Evolutionary conservation across 2,329 filamentous ascomycete genomes (phyloP), one percentile per base, ranked within the genome.

Genomic region (Colletotrichum sp.): DNA sequence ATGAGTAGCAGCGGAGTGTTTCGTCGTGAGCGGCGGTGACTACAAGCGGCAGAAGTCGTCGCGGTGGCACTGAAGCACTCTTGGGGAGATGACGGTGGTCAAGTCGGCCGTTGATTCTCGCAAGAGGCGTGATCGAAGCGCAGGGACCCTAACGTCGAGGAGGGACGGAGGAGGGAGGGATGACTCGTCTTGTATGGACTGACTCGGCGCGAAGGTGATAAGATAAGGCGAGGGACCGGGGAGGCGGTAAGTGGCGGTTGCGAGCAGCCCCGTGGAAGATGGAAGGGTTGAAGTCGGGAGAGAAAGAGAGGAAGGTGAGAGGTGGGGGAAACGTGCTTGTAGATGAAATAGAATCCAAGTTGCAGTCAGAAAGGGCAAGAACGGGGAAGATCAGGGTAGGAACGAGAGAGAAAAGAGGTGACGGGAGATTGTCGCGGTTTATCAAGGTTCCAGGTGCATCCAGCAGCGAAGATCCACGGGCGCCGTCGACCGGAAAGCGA

Each of bases 391-490:
- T 32, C 60, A 39, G 24, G 48, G 34, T 8, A 52, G 67, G 59
- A 69, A 57, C 44, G 52, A 18, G 24, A 34, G 71, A 26, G 68
- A 13, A 64, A 36, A 52, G 44, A 74, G 65, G 72, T 32, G 67
- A 74, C 59, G 57, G 71, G 22, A 30, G 26, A 18, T 26, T 60
- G 66, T 72, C 34, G 52, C 72, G 55, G 65, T 72, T 75, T 75
- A 75, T 75, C 72, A 75, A 72, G 72, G 69, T 75, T 72, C 52
- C 69, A 52, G 44, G 44, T 52, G 44, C n/a, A 48, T 68, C 55
- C 18, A 22, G 28, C 30, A 62, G 59, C 59, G 28, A 63, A 34
- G 26, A 32, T 32, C 57, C 57, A 60, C 44, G 44, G 44, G 52
- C 30, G 10, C 62, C 68, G 22, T 72, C 39, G 69, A 48, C 72